A percentile compares a stretch with the other conserved stretches of the same genome.
These are phyloP conservation scores for Periconia sp. DNA, from an alignment of 2,329 filamentous ascomycete species.

Conservation along the genomic window DNA sequence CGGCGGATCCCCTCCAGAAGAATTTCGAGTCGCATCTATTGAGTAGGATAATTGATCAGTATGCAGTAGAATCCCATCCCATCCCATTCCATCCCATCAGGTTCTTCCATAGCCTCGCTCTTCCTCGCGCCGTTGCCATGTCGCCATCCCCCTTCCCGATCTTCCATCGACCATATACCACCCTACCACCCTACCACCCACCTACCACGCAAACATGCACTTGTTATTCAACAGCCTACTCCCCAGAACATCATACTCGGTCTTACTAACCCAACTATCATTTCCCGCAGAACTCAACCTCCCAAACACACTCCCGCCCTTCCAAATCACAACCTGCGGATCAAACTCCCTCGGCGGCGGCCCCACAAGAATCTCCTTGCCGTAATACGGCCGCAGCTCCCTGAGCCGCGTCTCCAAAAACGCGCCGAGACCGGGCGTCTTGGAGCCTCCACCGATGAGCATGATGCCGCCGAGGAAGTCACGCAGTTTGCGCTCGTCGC, in stretches of 20 bases:
- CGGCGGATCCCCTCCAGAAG: too few relatives aligned
- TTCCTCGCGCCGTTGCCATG: too few relatives aligned
- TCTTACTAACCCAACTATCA: conserved; percentile 89
- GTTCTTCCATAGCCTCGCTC: too few relatives aligned
- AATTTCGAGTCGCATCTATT: too few relatives aligned
- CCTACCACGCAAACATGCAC: conserved; percentile 50
- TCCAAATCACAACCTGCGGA: conserved; percentile 97
- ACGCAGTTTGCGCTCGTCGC: conserved; percentile 89
- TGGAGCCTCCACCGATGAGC: conserved; percentile 46
- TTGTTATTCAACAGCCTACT: conserved; percentile 71
- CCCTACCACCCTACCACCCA: background rate
- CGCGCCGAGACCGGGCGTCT: conserved; percentile 72
- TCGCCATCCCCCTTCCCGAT: background rate
- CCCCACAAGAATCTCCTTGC: conserved; percentile 71
- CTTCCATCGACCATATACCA: background rate
- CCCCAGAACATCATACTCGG: conserved; percentile 88
- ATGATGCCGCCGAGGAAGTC: conserved; percentile 68
- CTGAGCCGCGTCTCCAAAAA: conserved; percentile 85
- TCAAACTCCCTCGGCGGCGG: conserved; percentile 89
- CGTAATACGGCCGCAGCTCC: conserved; percentile 64
- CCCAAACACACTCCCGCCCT: conserved; percentile 95
- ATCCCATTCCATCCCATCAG: too few relatives aligned
- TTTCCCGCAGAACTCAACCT: conserved; percentile 80
- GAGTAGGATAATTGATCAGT: too few relatives aligned
- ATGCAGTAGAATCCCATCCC: too few relatives aligned